Evolutionary conservation across 352 stramenopile species (phyloP).

Genomic region (Blastocystis hominis): DNA sequence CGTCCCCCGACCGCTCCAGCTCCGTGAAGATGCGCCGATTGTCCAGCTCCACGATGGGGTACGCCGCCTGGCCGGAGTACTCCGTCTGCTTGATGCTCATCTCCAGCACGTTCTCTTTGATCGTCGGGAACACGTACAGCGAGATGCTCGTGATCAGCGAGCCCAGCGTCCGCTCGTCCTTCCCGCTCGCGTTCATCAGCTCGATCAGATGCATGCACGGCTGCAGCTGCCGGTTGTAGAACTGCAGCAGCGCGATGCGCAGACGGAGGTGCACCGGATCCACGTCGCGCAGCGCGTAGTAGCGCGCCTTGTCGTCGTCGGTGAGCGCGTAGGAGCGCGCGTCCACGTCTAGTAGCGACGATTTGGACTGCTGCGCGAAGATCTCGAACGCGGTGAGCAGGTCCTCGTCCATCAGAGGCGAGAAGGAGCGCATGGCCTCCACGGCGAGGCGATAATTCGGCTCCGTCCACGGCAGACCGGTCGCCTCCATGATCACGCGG

Average conservation of each 20-base stretch:
- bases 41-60: slow-evolving; percentile 38
- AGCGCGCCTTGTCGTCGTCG: slow-evolving; percentile 24
- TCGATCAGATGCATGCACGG: slow-evolving; percentile 39
- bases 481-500: neutral
- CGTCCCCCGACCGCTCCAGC: slow-evolving; percentile 9
- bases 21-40: slow-evolving; percentile 51
- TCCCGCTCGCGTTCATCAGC: neutral
- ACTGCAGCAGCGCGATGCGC: neutral
- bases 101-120: slow-evolving; percentile 55
- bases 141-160: slow-evolving; percentile 9
- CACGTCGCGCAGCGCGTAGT: neutral
- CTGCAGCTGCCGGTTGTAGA: slow-evolving; percentile 20
- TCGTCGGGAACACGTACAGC: slow-evolving; percentile 3
- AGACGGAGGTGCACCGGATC: neutral
- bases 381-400: slow-evolving; percentile 9
- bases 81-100: slow-evolving; percentile 20
- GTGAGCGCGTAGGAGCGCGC: neutral
- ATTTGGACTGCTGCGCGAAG: neutral
- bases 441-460: neutral
- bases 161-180: slow-evolving; percentile 10
- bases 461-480: neutral
- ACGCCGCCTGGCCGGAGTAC: slow-evolving; percentile 32
- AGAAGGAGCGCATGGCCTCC: neutral
- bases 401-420: neutral
- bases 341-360: neutral